Conservation (phyloP, 2,329 filamentous ascomycete species). For the Herpotrichia juniperi region DNA sequence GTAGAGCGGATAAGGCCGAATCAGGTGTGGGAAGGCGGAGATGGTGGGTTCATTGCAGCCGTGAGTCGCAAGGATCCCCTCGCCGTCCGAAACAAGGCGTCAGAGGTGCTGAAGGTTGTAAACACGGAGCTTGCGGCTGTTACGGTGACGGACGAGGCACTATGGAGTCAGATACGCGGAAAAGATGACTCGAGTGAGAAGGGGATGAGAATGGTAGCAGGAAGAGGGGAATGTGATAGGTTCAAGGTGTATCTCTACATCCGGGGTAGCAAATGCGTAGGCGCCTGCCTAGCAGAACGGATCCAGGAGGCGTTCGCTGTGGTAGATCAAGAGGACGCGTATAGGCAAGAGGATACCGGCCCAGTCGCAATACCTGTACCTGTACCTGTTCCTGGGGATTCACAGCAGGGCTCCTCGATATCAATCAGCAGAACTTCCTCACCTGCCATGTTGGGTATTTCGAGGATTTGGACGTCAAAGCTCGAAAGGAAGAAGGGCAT, state of each 20-base stretch:
- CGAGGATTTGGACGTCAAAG: constrained; percentile 69
- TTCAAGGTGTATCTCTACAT: constrained; percentile 69
- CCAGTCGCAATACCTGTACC: no score
- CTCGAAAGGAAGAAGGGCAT: constrained; percentile 63
- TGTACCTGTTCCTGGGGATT: constrained; percentile 12
- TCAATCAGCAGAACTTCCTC: constrained; percentile 50
- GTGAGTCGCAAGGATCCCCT: constrained; percentile 61
- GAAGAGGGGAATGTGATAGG: constrained; percentile 45
- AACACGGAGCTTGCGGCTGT: constrained; percentile 67
- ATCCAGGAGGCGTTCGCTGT: constrained; percentile 64
- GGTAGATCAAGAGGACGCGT: constrained; percentile 33
- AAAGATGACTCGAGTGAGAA: constrained; percentile 22
- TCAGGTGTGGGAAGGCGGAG: constrained; percentile 55
- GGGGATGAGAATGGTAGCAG: constrained; percentile 36
- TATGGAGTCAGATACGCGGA: constrained; percentile 60
- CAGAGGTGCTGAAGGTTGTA: constrained; percentile 62
- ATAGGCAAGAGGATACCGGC: constrained; percentile 21
- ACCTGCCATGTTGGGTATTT: constrained; percentile 64
- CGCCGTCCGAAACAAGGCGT: constrained; percentile 61
- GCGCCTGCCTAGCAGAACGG: constrained; percentile 65
- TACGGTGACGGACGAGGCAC: constrained; percentile 60
- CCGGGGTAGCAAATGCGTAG: constrained; percentile 66
- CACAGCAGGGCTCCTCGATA: constrained; percentile 46
- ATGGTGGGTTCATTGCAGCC: constrained; percentile 60
- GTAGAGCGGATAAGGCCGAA: constrained; percentile 58